A percentile compares a stretch with the other conserved stretches of the same genome.
These are phyloP conservation scores for Penicillium angulare DNA, from an alignment of 495 filamentous ascomycete species.

Conservation along the genomic window DNA sequence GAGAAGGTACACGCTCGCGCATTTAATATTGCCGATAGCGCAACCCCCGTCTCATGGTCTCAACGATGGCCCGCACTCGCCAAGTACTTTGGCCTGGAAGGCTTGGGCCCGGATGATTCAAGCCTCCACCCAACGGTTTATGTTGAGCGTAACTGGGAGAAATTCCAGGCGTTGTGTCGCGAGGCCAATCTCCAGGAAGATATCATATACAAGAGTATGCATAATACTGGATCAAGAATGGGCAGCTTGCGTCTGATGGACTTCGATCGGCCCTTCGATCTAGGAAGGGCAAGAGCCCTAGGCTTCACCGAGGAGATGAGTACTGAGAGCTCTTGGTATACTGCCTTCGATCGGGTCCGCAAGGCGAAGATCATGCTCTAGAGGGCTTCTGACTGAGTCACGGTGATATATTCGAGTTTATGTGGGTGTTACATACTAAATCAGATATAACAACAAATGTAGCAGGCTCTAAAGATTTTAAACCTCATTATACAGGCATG, in stretches of 20 bases:
- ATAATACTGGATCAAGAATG: not conserved
- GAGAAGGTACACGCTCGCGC: conserved; percentile 52
- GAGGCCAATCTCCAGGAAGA: conserved; percentile 1
- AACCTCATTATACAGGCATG: too few relatives aligned
- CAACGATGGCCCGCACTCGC: conserved; percentile 16
- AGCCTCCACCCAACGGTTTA: not conserved
- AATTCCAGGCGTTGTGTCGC: conserved; percentile 1
- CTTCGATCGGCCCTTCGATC: conserved; percentile 8
- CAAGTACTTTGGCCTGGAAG: conserved; percentile 37
- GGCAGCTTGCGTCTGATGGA: not conserved
- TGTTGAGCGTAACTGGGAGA: not conserved
- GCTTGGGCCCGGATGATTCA: conserved; percentile 7
- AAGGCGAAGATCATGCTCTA: conserved; percentile 2
- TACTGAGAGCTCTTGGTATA: conserved; percentile 4
- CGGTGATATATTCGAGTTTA: not conserved
- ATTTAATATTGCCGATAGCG: conserved; percentile 56
- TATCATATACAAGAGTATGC: conserved; percentile 4
- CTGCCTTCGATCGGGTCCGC: conserved; percentile 8
- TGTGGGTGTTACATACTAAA: not conserved
- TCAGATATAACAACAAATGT: too few relatives aligned
- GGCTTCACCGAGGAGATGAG: not conserved
- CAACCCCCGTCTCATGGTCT: conserved; percentile 30
- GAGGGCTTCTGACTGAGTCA: not conserved
- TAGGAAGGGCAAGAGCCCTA: not conserved
- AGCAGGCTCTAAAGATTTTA: too few relatives aligned